These are phyloP conservation scores for Aspergillus diversus DNA, from an alignment of 495 filamentous ascomycete genomes.

Conservation along the genomic window DNA sequence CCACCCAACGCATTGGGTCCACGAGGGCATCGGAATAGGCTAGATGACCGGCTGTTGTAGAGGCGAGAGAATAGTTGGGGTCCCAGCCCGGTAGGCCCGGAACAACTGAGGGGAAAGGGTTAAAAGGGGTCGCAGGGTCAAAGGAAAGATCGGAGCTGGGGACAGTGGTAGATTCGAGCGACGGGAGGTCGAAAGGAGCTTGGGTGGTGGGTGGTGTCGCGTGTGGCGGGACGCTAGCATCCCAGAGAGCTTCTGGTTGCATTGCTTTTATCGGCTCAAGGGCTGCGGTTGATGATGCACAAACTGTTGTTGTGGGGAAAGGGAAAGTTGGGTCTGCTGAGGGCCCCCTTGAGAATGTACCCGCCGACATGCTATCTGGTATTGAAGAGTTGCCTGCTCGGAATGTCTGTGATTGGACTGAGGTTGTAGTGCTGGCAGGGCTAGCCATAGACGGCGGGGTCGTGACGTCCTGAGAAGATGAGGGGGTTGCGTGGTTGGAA, in stretches of 20 bases:
- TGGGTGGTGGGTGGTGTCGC: conserved; percentile 19
- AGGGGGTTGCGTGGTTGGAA: conserved; percentile 51
- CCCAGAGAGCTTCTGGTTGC: conserved; percentile 22
- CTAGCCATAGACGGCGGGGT: conserved; percentile 57
- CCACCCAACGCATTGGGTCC: conserved; percentile 47
- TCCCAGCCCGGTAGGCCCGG: conserved; percentile 55
- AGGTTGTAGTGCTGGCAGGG: conserved; percentile 48
- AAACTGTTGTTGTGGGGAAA: conserved; percentile 28
- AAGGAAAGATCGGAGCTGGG: conserved; percentile 38
- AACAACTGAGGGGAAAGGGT: conserved; percentile 47
- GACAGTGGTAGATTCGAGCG: conserved; percentile 26
- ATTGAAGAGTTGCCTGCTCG: conserved; percentile 31
- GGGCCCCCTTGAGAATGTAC: conserved; percentile 41
- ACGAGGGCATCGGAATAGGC: conserved; percentile 43
- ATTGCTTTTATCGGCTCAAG: conserved; percentile 28
- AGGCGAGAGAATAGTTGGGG: conserved; percentile 47
- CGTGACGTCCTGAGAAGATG: conserved; percentile 44
- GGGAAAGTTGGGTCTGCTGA: conserved; percentile 41
- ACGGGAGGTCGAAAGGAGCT: conserved; percentile 29
- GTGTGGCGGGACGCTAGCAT: conserved; percentile 27
- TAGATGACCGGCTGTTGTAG: conserved; percentile 44
- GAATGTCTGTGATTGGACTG: conserved; percentile 40
- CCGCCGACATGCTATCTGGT: conserved; percentile 38
- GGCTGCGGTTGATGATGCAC: conserved; percentile 22
- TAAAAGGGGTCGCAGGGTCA: conserved; percentile 49